Base-by-base conservation (phyloP, 768 basidiomycete species). In the Suillus luteus region DNA sequence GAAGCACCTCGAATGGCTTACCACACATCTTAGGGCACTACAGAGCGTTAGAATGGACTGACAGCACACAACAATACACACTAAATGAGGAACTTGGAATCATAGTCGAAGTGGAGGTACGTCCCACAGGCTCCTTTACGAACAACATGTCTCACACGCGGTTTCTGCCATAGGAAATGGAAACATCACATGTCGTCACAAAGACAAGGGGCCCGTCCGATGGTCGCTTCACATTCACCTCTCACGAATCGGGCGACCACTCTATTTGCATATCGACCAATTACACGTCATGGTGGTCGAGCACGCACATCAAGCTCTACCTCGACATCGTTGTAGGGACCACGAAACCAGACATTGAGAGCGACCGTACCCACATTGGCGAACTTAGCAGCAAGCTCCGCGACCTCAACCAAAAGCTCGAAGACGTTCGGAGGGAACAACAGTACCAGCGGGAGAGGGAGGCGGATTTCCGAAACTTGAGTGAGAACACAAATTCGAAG, bases 391-490 rank as follows among this genome's bases (percentile, higher is more conserved):
- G 83, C 55, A 94, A 93, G 76, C 83, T 99, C 62, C 88, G 93
- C 33, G 97, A 99, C 71, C 81, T 99, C 65, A 99, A 99, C 78
- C 84, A 88, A 71, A 96, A 95, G 76, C 82, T 99, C 57, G 93
- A 92, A 75, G 95, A 96, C 70, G 91, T 99, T 62, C 84, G 94
- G 54, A 82, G 95, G 31, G 97, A 99, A 77, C 97, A 99, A 78
- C 93, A 96, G 77, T 99, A 98, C 73, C 96, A 99, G 80, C 84
- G 97, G 49, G 96, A 99, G 78, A 82, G 97, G 67, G 97, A 99
- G 77, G 82, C 92, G 12, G 90, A 92, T 69, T 99, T 91, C 73
- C 81, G 97, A 44, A 80, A 95, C 77, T 76, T 98, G 66, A 95
- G 93, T 69, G 97, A 99, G 77, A 75, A 77, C 17, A 96, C 94